Evolutionary conservation across 306 rosid species (phyloP), one percentile per base, ranked within the genome.

Genomic region (Citrullus colocynthis): DNA sequence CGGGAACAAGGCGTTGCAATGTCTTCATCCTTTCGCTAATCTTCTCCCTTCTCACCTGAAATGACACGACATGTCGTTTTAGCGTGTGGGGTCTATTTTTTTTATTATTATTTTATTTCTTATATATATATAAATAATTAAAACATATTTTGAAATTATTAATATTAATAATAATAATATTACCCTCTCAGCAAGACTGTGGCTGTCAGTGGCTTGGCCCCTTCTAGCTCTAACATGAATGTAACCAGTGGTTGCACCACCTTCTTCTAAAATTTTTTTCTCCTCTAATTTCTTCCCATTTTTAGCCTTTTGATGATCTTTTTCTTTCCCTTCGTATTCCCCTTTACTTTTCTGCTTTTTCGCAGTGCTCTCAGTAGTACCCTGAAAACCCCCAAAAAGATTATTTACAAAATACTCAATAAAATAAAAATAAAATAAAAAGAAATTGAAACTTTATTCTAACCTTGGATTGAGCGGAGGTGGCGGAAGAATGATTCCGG

Each of bases 151-250:
- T 48, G 4, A 48, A 48, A 48, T 48, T 45, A 45, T 45, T 48
- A 48, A 12, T 48, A 2, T 48, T 48, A 59, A 9, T 59, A 59
- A 59, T 34, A 41, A 67, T n/a, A n/a, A n/a, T n/a, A 11, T 34
- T 88, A 94, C 98, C 93, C 98, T 95, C 83, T 95, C 98, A 37
- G 98, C 97, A 42, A 95, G 93, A 96, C 98, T 95, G 81, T 95
- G 98, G 86, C 93, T 95, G 80, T 95, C 98, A 1, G 98, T 95
- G 42, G 98, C 98, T 78, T 95, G 96, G 75, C 98, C 98, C 85
- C 98, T 92, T 82, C 97, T 88, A 76, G 97, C 98, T 87, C 98
- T 90, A 44, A 95, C 98, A 62, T 90, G 98, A 81, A 95, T 90
- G 81, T 89, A 95, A 4, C 89, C 96, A 5, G 86, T 85, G 79